Percentiles rank a stretch among this genome's conserved stretches.
These are phyloP conservation scores for Ustilago hordei DNA, from an alignment of 1,284 basidiomycete species.

Conservation along the genomic window DNA sequence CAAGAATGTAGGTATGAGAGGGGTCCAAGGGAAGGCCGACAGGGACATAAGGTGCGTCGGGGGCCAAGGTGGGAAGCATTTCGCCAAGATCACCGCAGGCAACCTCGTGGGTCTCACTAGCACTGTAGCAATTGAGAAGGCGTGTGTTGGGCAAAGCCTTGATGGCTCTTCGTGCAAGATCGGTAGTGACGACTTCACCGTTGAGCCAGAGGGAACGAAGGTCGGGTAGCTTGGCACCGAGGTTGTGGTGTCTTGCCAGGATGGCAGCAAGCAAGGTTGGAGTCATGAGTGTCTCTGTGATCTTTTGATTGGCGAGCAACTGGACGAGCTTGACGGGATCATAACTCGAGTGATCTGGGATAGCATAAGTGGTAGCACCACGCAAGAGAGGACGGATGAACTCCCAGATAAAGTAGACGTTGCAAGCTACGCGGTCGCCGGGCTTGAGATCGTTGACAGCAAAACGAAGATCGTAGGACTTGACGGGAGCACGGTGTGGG, in stretches of 20 bases:
- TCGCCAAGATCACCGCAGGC: slow-evolving; percentile 63
- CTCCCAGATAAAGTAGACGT: slow-evolving; percentile 69
- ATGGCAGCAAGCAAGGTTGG: slow-evolving; percentile 66
- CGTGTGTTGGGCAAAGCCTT: slow-evolving; percentile 62
- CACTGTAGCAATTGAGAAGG: slow-evolving; percentile 68
- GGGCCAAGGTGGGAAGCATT: slow-evolving; percentile 33
- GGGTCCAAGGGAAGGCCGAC: slow-evolving; percentile 65
- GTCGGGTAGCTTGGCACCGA: slow-evolving; percentile 54
- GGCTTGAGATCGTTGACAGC: slow-evolving; percentile 59
- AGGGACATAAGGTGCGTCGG: slow-evolving; percentile 55
- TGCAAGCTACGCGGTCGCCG: slow-evolving; percentile 67
- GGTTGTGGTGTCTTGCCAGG: slow-evolving; percentile 59
- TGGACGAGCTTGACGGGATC: slow-evolving; percentile 65
- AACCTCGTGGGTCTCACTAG: slow-evolving; percentile 68
- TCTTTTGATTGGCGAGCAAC: slow-evolving; percentile 54
- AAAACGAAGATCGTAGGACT: slow-evolving; percentile 67
- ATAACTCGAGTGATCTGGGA: slow-evolving; percentile 65
- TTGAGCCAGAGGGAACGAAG: slow-evolving; percentile 67
- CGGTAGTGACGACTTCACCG: slow-evolving; percentile 68
- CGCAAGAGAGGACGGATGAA: slow-evolving; percentile 66
- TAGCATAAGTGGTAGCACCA: slow-evolving; percentile 65
- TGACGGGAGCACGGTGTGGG: slow-evolving; percentile 65
- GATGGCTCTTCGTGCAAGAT: slow-evolving; percentile 61
- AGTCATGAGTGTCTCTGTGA: slow-evolving; percentile 69
- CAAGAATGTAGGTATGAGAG: slow-evolving; percentile 64